These are phyloP conservation scores for Microsporum audouinii DNA, from an alignment of 2,329 filamentous ascomycete genomes.

Conservation along the genomic window DNA sequence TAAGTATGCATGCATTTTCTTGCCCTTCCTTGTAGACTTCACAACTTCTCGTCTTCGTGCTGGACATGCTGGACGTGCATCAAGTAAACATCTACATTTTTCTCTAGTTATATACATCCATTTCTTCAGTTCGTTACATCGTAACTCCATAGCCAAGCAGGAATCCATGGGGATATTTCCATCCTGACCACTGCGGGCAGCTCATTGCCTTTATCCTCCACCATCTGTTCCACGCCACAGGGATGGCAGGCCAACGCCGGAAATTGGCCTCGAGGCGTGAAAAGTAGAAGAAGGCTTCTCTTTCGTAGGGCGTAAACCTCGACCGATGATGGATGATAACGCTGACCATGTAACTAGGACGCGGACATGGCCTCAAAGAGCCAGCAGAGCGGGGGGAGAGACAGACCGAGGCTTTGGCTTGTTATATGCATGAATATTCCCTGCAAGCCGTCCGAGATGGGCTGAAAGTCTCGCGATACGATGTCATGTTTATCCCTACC, in stretches of 20 bases:
- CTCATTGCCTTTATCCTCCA: background rate
- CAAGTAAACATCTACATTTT: background rate
- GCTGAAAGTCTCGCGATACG: background rate
- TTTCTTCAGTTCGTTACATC: background rate
- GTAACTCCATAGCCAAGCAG: background rate
- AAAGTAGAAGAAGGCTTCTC: background rate
- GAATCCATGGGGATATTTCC: background rate
- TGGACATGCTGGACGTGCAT: background rate
- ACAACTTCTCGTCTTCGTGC: background rate
- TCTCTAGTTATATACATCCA: background rate
- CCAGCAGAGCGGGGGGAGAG: too few species aligned
- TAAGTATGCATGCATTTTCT: background rate
- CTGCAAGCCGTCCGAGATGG: background rate
- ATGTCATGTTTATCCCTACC: background rate
- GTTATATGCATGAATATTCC: background rate
- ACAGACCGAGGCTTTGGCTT: background rate
- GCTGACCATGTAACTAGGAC: too few species aligned
- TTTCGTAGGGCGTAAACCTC: background rate
- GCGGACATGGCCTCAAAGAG: too few species aligned
- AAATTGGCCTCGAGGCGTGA: background rate
- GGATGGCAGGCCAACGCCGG: background rate
- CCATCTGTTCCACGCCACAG: background rate
- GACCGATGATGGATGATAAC: background rate
- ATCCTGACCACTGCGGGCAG: background rate
- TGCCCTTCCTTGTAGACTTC: background rate